Base-by-base conservation (phyloP, 257 asterid genomes). In the Datura wrightii region DNA sequence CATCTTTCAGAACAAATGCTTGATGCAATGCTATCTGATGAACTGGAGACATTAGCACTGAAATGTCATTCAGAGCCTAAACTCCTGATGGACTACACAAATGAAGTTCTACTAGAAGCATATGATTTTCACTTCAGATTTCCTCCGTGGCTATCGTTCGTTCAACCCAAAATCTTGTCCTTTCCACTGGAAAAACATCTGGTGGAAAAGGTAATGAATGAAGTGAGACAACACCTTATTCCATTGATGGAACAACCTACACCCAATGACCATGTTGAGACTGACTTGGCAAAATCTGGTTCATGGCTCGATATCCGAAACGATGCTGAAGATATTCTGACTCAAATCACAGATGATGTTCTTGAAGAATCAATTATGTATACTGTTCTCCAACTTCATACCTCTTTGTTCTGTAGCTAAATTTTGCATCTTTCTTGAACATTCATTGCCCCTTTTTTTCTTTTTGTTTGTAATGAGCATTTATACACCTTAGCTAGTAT, bases 31-130 rank as follows among this genome's bases (percentile, higher is more conserved):
- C 65, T 90, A 83, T 87, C 86, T 3, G 85, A 91, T 24, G 95
- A 89, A 84, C 60, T 72, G 58, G 90, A 82, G 71, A 65, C 79
- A 34, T 69, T 78, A 63, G 76, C 83, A 78, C 14, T 50, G 9
- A 91, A 90, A 63, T 83, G 90, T 79, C 79, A 79, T 50, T 80
- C 87, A 44, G 93, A 91, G 78, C 89, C 93, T 34, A 92, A 90
- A 87, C 97, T 94, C 87, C 93, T 93, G 15, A 92, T 94, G 19
- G 95, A 96, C 83, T 93, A 85, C 83, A 91, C 94, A 54, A 91
- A 93, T 54, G 97, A 96, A 90, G 91, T 91, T 37, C 78, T 96
- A 34, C 18, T 85, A 62, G 90, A 90, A 79, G 82, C 89, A 79
- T 85, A 88, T 83, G 55, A 70, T 65, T 86, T 46, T 78, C 86